Base-by-base conservation (phyloP, 1,284 basidiomycete genomes). In the Phellinidium pouzarii region DNA sequence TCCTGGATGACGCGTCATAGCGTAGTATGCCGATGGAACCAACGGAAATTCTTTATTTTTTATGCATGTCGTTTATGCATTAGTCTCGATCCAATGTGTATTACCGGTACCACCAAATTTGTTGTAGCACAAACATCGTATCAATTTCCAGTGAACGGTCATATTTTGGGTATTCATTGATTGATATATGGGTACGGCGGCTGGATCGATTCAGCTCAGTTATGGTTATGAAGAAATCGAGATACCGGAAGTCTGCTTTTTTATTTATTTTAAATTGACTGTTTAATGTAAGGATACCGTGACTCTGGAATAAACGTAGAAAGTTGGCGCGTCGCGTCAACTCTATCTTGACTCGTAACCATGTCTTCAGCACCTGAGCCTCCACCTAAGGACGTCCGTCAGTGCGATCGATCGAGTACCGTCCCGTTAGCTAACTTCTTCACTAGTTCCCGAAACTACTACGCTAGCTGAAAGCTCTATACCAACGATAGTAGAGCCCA, bases 1-100 rank as follows among this genome's bases (percentile, higher is more conserved):
- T 92, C 55, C 75, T 94, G 54, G 91, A 91, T 61, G 87, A 91
- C 68, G 87, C 87, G 57, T 82, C 66, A 76, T 52, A 41, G 44
- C 27, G 11, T 48, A n/a, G 27, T 20, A 45, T 29, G 44, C 23
- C 9, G 20, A 20, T 26, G n/a, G 8, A 27, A 5, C 14, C 31
- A 11, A 12, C 9, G 26, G 44, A 27, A 29, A 19, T 46, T 25
- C 27, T 46, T 31, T 46, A 29, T 31, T 31, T 44, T 7, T n/a
- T 17, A 11, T 23, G 22, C 19, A 26, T n/a, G n/a, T n/a, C 27
- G n/a, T n/a, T n/a, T n/a, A n/a, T 11, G n/a, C 44, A 26, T 29
- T 25, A 11, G 26, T 45, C 25, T 27, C 14, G 9, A 25, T 29
- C 37, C 37, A 17, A 7, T 40, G 37, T 40, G 37, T 40, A 40